phyloP scores from a whole-genome alignment of 306 rosid genomes.

The Castanopsis chinensis region DNA sequence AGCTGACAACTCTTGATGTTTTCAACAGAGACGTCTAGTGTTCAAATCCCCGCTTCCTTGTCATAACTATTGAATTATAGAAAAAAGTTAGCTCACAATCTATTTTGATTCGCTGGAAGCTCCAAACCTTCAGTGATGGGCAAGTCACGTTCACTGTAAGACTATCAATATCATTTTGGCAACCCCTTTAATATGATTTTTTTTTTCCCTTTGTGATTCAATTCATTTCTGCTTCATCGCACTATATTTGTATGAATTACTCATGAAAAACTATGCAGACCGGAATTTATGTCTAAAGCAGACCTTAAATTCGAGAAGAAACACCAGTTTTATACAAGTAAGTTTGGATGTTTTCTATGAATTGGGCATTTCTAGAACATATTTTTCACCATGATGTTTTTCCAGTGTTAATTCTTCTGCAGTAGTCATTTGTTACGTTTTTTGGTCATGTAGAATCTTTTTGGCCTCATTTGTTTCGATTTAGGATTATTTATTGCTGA shows the following conservation, averaged over 20 bases:
- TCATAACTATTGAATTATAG: too few relatives aligned
- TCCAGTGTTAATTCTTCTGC: background rate
- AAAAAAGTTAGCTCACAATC: too few relatives aligned
- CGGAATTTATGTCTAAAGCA: constrained; percentile 23
- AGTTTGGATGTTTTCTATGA: background rate
- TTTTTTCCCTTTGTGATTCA: background rate
- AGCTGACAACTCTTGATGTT: too few relatives aligned
- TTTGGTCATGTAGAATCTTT: background rate
- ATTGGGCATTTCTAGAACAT: background rate
- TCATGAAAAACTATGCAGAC: constrained; percentile 21
- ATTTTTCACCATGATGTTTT: background rate
- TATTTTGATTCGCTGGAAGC: too few relatives aligned
- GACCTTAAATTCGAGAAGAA: constrained; percentile 34
- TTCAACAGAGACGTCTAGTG: too few relatives aligned
- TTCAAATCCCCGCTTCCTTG: too few relatives aligned
- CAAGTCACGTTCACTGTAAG: constrained; percentile 25
- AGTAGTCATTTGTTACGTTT: background rate
- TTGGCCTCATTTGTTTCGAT: background rate
- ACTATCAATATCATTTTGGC: background rate
- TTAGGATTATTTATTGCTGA: too few relatives aligned
- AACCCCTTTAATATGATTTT: background rate
- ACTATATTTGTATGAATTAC: too few relatives aligned
- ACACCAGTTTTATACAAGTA: constrained; percentile 46
- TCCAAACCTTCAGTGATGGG: constrained; percentile 29
- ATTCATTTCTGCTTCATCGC: too few relatives aligned